Base-by-base conservation (phyloP, 768 basidiomycete species). In the Pisolithus albus region DNA sequence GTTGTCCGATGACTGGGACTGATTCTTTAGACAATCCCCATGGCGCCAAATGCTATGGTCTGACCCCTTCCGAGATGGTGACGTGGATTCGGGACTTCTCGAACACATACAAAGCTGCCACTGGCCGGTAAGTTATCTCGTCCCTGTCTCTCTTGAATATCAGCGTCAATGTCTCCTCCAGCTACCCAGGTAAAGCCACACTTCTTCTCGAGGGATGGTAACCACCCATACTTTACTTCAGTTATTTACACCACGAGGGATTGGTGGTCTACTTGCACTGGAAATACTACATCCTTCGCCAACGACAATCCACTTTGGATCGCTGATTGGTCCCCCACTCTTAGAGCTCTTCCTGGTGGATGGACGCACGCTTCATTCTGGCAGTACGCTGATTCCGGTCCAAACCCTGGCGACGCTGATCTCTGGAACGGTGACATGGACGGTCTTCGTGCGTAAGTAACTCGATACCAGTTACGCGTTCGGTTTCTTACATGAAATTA, bases 201-300 rank as follows among this genome's bases (percentile, higher is more conserved):
- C 42, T 18, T 37, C 47, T 7, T 24, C 16, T 40, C 39, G n/a
- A 16, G n/a, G 19, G n/a, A n/a, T 6, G 30, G 18, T 16, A 15
- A 19, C n/a, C 44, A 3, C 45, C 11, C 38, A 43, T 36, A 8
- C 21, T 0, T 38, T 32, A 15, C 8, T 46, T 8, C 50, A 77
- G 79, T 79, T 38, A 81, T 84, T 51, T 84, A 84, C 56, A 79
- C 79, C 30, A 82, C 79, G 3, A 83, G 80, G 9, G 70, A 77
- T 61, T 86, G 84, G 84, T 86, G 84, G 84, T 77, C 57, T 9
- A 74, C 71, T 8, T 86, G 84, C 63, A 86, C 84, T 2, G 81
- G 78, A 0, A 79, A 82, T 62, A 79, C 73, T 50, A 65, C 69
- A 13, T 67, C 65, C 5, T 85, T 86, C 55, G 73, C 61, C 1